Evolutionary conservation across 352 stramenopile species (phyloP).

Genomic region (Globisporangium lucens): DNA sequence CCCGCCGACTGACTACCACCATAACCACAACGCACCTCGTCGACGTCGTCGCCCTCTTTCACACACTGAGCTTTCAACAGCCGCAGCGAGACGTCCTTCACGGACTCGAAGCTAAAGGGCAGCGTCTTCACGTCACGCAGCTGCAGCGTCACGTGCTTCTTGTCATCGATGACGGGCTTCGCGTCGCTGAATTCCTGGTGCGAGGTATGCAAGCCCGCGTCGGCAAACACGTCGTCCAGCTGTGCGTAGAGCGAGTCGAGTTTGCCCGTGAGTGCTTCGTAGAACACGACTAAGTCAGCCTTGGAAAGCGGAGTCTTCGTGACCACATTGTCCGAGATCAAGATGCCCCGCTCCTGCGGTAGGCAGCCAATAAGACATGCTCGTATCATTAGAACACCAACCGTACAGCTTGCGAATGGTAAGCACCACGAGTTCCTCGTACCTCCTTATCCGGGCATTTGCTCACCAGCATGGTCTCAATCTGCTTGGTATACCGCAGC

Average conservation of each 20-base stretch:
- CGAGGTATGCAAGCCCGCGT: neutral
- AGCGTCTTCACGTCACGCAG: slow-evolving; percentile 11
- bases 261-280: slow-evolving; percentile 2
- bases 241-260: slow-evolving; percentile 15
- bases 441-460: too few relatives aligned
- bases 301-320: neutral
- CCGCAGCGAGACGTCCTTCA: neutral
- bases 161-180: neutral
- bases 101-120: slow-evolving; percentile 12
- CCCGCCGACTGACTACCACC: too few relatives aligned
- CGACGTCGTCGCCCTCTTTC: neutral
- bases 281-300: slow-evolving; percentile 6
- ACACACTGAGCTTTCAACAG: neutral
- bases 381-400: too few relatives aligned
- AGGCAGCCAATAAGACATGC: too few relatives aligned
- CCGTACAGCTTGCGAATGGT: too few relatives aligned
- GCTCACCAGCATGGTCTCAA: too few relatives aligned
- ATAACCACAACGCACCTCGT: neutral
- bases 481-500: too few relatives aligned
- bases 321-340: neutral
- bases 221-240: slow-evolving; percentile 7
- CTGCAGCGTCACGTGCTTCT: neutral
- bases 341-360: neutral
- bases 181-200: neutral
- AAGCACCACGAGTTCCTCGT: too few relatives aligned